A percentile compares a stretch with the other conserved stretches of the same genome.
Conservation (phyloP, 75 land plant species). For the Cryptomeria japonica region DNA sequence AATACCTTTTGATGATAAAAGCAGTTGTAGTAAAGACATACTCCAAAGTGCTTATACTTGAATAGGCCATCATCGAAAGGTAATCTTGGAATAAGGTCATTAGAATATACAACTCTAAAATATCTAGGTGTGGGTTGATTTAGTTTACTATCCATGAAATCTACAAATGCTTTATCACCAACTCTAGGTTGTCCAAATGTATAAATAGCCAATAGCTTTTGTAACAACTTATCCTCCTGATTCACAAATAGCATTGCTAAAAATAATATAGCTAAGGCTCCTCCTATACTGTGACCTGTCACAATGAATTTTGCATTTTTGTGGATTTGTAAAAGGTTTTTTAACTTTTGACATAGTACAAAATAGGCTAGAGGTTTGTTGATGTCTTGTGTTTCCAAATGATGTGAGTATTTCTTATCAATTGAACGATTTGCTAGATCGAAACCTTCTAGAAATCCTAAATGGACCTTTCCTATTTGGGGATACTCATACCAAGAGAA, state of each 20-base stretch:
- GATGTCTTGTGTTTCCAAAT: too few species aligned
- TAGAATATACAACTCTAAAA: constrained; percentile 45
- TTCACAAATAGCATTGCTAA: constrained; percentile 36
- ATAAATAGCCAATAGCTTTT: constrained; percentile 47
- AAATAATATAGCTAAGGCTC: constrained; percentile 61
- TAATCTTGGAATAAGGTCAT: constrained; percentile 60
- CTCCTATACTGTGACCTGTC: constrained; percentile 77
- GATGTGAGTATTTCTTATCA: not conserved
- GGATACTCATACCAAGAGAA: constrained; percentile 55
- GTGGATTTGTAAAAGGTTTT: constrained; percentile 25
- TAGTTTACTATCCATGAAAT: constrained; percentile 8
- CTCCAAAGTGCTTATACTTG: constrained; percentile 65
- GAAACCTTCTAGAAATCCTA: constrained; percentile 56
- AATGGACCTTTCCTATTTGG: constrained; percentile 40
- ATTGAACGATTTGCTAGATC: constrained; percentile 35
- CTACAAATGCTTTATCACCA: constrained; percentile 22
- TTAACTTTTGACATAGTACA: constrained; percentile 26
- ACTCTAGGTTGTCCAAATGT: constrained; percentile 59
- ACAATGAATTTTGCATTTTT: constrained; percentile 39
- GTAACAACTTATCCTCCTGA: constrained; percentile 32
- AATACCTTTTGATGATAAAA: constrained; percentile 12
- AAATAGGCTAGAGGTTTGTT: constrained; percentile 5
- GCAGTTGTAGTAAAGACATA: constrained; percentile 54
- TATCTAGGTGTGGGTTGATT: constrained; percentile 21
- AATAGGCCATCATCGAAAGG: constrained; percentile 55